Conservation (phyloP, 1,284 basidiomycete genomes). For the Amylostereum chailletii region DNA sequence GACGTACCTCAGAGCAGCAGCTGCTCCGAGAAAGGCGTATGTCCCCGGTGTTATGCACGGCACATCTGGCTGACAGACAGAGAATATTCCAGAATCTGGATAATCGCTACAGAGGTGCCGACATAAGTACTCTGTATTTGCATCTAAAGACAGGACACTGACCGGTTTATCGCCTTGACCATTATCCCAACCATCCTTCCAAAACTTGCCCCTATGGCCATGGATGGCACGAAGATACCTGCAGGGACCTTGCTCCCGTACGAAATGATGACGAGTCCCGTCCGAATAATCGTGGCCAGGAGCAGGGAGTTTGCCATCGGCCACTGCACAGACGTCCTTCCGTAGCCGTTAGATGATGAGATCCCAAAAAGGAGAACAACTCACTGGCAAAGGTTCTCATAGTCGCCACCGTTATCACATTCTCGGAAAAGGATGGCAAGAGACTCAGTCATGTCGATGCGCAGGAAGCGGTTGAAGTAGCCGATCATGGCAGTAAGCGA, state of each 20-base stretch:
- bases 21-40: slow-evolving; percentile 92
- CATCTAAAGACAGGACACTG: slow-evolving; percentile 16
- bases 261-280: slow-evolving; percentile 81
- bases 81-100: slow-evolving; percentile 80
- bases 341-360: not conserved
- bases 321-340: slow-evolving; percentile 87
- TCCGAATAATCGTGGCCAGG: slow-evolving; percentile 85
- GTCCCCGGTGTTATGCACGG: slow-evolving; percentile 99
- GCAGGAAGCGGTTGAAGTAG: slow-evolving; percentile 91
- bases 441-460: slow-evolving; percentile 97
- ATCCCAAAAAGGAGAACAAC: slow-evolving; percentile 19
- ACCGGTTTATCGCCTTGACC: slow-evolving; percentile 89
- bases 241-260: slow-evolving; percentile 97
- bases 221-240: slow-evolving; percentile 96
- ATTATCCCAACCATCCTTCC: slow-evolving; percentile 94
- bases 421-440: slow-evolving; percentile 96
- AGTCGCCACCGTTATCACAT: slow-evolving; percentile 91
- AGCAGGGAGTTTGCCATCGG: slow-evolving; percentile 88
- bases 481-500: slow-evolving; percentile 85
- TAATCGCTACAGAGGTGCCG: slow-evolving; percentile 49
- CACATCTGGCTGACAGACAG: slow-evolving; percentile 83
- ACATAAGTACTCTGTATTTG: not conserved
- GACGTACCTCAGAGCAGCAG: slow-evolving; percentile 81
- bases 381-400: slow-evolving; percentile 91
- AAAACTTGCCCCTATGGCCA: slow-evolving; percentile 96